These are phyloP conservation scores for Botrytis fabae DNA, from an alignment of 2,329 filamentous ascomycete genomes.

Conservation along the genomic window DNA sequence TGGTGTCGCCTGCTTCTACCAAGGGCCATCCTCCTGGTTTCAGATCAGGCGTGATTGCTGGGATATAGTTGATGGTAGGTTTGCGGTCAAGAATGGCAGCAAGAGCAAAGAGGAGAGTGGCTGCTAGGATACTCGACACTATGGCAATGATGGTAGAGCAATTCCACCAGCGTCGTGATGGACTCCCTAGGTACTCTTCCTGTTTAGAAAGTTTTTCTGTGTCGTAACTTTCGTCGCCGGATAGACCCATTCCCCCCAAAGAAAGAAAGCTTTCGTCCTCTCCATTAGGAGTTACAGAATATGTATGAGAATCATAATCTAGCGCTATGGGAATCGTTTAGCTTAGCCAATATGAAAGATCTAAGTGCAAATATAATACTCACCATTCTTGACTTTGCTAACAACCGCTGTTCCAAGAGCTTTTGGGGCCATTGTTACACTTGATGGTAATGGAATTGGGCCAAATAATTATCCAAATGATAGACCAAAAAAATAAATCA, in stretches of 20 bases:
- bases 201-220: not conserved
- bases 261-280: constrained; percentile 2
- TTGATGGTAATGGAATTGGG: not conserved
- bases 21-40: not conserved
- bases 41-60: not conserved
- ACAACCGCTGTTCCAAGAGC: constrained; percentile 1
- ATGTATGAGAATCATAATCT: not conserved
- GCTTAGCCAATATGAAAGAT: not conserved
- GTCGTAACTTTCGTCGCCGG: not conserved
- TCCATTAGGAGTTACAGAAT: not conserved
- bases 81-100: not conserved
- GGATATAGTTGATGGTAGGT: not conserved
- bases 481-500: not conserved
- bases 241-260: not conserved
- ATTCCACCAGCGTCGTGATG: not conserved
- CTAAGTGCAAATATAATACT: not conserved
- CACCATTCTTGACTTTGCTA: not conserved
- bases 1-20: not conserved
- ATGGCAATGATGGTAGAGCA: not conserved
- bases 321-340: not conserved
- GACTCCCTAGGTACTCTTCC: not conserved
- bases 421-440: not conserved
- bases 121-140: not conserved
- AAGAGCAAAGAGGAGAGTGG: not conserved
- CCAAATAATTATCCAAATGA: not conserved